phyloP scores from a whole-genome alignment of 768 basidiomycete species.

The Tylopilus intermedius region DNA sequence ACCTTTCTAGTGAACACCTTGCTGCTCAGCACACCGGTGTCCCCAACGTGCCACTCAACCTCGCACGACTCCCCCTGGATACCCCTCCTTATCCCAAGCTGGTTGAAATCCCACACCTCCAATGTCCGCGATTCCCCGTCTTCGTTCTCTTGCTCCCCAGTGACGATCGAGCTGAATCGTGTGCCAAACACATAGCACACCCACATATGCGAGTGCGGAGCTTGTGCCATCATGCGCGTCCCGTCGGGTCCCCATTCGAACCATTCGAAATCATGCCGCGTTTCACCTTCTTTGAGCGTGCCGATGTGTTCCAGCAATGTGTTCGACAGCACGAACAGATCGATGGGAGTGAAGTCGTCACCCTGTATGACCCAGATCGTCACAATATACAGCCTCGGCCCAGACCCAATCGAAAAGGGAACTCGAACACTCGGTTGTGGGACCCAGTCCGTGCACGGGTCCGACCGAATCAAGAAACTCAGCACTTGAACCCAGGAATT shows the following conservation, averaged over 20 bases:
- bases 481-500: conserved; percentile 23
- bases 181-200: conserved; percentile 55
- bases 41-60: conserved; percentile 22
- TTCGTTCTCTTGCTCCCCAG: conserved; percentile 12
- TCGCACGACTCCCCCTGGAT: conserved; percentile 4
- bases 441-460: conserved; percentile 47
- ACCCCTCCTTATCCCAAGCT: conserved; percentile 33
- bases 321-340: conserved; percentile 41
- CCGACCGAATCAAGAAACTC: conserved; percentile 45
- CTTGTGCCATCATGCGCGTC: conserved; percentile 39
- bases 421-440: conserved; percentile 31
- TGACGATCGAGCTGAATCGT: conserved; percentile 34
- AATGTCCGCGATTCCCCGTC: conserved; percentile 16
- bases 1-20: conserved; percentile 40
- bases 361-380: conserved; percentile 37
- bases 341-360: conserved; percentile 28
- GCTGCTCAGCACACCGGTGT: conserved; percentile 25
- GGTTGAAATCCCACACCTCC: conserved; percentile 52
- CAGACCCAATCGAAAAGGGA: conserved; percentile 44
- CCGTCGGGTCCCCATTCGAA: conserved; percentile 47
- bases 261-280: conserved; percentile 37
- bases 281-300: conserved; percentile 12
- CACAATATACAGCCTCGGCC: conserved; percentile 44
- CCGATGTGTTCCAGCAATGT: conserved; percentile 31
- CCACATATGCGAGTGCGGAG: conserved; percentile 43